Conservation (phyloP, 139 green algal genomes). For the Picocystis salinarum region DNA sequence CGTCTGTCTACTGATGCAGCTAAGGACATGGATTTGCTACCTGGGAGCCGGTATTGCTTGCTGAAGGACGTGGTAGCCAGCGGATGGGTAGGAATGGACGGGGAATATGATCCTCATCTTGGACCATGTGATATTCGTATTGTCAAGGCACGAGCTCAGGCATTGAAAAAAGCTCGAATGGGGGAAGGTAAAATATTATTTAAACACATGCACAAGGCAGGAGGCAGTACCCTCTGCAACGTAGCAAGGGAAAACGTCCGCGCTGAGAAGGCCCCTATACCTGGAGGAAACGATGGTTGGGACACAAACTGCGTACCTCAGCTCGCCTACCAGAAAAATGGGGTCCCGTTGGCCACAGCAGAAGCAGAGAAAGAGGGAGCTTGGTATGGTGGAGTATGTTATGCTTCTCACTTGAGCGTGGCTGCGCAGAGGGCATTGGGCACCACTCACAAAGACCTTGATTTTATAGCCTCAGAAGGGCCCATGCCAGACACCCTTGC, state of each 20-base stretch:
- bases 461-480: constrained; percentile 5
- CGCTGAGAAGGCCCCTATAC: neutral
- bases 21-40: too few species aligned
- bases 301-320: constrained; percentile 6
- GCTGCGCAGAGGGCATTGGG: neutral
- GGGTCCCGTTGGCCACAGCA: too few species aligned
- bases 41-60: too few species aligned
- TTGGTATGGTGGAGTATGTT: neutral
- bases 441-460: constrained; percentile 3
- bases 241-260: neutral
- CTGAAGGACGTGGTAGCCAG: too few species aligned
- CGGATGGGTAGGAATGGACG: too few species aligned
- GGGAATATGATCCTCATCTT: too few species aligned
- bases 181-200: constrained; percentile 8
- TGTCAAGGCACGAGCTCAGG: too few species aligned
- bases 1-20: too few species aligned
- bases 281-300: neutral
- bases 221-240: constrained; percentile 4
- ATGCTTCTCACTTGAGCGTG: neutral
- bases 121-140: too few species aligned
- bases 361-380: too few species aligned
- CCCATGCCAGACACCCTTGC: constrained; percentile 3
- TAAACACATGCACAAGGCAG: constrained; percentile 9
- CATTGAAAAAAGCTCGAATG: too few species aligned
- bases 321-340: neutral